A percentile compares a stretch with the other conserved stretches of the same genome.
Conservation (phyloP, 805 yeast species). For the Komagataella kurtzmanii region DNA sequence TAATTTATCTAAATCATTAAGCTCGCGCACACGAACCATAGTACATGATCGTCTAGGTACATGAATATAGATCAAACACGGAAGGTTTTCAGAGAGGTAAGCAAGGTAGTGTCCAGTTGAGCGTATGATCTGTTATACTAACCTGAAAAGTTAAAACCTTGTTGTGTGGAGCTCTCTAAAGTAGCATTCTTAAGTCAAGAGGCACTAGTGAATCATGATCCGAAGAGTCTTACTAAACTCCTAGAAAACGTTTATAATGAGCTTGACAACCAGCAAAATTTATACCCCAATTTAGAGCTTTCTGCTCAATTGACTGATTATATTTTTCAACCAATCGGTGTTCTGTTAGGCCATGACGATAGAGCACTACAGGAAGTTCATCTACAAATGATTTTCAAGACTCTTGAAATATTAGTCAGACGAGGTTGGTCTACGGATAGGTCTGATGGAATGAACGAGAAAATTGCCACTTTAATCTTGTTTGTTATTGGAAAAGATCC, state of each 20-base stretch:
- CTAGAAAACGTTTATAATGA: conserved; percentile 18
- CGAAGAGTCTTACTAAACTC: conserved; percentile 16
- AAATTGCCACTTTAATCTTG: neutral
- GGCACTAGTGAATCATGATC: conserved; percentile 17
- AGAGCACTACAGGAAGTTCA: conserved; percentile 12
- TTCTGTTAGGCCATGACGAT: conserved; percentile 22
- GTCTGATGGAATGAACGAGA: conserved; percentile 2
- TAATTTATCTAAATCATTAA: neutral
- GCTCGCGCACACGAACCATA: neutral
- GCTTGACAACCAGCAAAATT: conserved; percentile 5
- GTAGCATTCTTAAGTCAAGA: conserved; percentile 14
- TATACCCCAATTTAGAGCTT: conserved; percentile 5
- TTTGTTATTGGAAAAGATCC: neutral
- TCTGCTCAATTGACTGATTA: conserved; percentile 41
- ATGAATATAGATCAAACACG: neutral
- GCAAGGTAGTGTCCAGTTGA: neutral
- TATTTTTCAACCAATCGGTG: conserved; percentile 46
- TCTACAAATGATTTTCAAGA: conserved; percentile 29
- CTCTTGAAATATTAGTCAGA: conserved; percentile 27
- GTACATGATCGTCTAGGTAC: neutral
- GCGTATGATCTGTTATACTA: neutral
- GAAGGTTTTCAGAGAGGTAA: neutral
- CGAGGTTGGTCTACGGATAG: conserved; percentile 32
- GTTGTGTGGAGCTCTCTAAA: conserved; percentile 30
- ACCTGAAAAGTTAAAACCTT: conserved; percentile 18